phyloP scores from a whole-genome alignment of 768 basidiomycete genomes.

The Amanita thiersii region DNA sequence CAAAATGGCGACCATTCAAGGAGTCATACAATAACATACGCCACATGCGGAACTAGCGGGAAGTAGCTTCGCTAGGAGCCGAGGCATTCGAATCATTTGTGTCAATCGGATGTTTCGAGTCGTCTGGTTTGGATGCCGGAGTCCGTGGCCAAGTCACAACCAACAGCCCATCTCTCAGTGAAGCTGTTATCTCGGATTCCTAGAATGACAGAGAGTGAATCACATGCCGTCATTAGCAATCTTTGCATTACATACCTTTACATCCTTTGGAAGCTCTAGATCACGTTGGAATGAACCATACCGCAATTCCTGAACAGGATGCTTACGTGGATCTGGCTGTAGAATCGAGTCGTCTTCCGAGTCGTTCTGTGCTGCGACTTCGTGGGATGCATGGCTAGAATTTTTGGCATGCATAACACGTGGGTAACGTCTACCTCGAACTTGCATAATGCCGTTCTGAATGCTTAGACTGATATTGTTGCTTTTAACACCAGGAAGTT shows the following conservation, averaged over 20 bases:
- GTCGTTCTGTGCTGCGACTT: not conserved
- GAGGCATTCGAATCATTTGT: not conserved
- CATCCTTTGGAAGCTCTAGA: constrained; percentile 27
- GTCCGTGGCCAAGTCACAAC: constrained; percentile 34
- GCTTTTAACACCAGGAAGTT: constrained; percentile 36
- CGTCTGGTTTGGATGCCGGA: constrained; percentile 1
- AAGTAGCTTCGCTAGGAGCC: not conserved
- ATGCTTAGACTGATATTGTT: constrained; percentile 26
- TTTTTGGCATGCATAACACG: constrained; percentile 9
- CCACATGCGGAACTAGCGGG: not conserved
- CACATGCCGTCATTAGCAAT: constrained; percentile 7
- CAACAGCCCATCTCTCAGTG: constrained; percentile 30
- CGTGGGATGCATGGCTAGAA: not conserved
- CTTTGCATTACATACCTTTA: constrained; percentile 22
- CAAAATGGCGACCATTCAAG: too few species aligned
- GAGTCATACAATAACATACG: not conserved
- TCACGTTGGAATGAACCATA: constrained; percentile 34
- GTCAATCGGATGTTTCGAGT: not conserved
- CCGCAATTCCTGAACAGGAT: constrained; percentile 29
- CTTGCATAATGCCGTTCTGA: constrained; percentile 24
- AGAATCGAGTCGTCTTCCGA: too few species aligned
- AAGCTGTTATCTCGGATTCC: constrained; percentile 28
- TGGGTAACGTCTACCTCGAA: constrained; percentile 23
- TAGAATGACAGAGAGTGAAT: constrained; percentile 15
- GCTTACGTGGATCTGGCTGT: too few species aligned